Base-by-base conservation (phyloP, 2,329 filamentous ascomycete species). In the Fusarium citri region DNA sequence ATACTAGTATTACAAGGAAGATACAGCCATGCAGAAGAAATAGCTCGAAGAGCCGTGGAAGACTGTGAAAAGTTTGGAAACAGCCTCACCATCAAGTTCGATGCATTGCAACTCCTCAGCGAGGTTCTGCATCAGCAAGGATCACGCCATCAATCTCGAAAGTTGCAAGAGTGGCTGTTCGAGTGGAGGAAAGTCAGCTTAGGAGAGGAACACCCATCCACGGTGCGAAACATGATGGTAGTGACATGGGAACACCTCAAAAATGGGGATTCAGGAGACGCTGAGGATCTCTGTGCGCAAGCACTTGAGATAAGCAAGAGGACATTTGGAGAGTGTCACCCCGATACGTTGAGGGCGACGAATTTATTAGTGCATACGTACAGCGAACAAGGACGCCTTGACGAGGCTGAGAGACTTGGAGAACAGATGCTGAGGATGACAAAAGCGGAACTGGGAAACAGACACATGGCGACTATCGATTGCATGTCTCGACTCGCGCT, bases 391-490 rank as follows among this genome's bases (percentile, higher is more conserved):
- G 15, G 9, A 0, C 40, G 10, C 3, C 20, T n/a, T 6, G 6
- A 37, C 9, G 45, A 59, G 2, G 14, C 46, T n/a, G 2, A 34
- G 14, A 8, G 10, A 1, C 12, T 62, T 0, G 14, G 16, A 3
- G 6, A 0, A 0, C 18, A 28, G 0, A 3, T 11, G 0, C 0
- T 31, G 1, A 6, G 15, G 14, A 9, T 2, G 6, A 3, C 6
- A 2, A 11, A 1, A 2, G 15, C 7, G 4, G 0, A 1, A 2
- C 1, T 16, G 0, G 25, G 46, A 6, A 15, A 11, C 2, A 20
- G 50, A 2, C 0, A 30, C n/a, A n/a, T n/a, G n/a, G n/a, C n/a
- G n/a, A n/a, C 23, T 0, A 3, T 45, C 6, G 0, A 0, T 0
- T 6, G 4, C 5, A 30, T 26, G 55, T 0, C 0, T 2, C 0